Percentiles rank a stretch among this genome's conserved stretches.
phyloP scores from a whole-genome alignment of 1,284 basidiomycete genomes.

The Marasmius sp. region DNA sequence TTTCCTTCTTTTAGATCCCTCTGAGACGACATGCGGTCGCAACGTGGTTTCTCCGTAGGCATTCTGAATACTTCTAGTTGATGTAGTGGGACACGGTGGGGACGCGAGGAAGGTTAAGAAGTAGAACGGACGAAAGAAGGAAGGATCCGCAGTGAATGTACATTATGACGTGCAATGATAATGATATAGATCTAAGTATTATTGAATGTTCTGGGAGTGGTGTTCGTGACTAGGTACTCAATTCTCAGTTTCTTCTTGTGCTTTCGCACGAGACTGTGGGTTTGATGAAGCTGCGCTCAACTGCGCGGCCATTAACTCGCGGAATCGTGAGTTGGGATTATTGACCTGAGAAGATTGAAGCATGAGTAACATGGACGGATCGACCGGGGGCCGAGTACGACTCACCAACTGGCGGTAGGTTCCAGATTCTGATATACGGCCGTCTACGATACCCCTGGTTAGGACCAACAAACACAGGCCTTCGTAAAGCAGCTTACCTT shows the following conservation, averaged over 20 bases:
- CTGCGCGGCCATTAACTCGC: conserved; percentile 82
- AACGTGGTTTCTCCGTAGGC: background rate
- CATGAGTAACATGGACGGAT: conserved; percentile 2
- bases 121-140: background rate
- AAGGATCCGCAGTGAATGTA: background rate
- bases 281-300: conserved; percentile 50
- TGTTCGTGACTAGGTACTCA: background rate
- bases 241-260: background rate
- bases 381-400: background rate
- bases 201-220: background rate
- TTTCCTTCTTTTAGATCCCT: background rate
- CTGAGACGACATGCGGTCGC: background rate
- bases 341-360: conserved; percentile 44
- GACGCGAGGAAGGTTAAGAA: background rate
- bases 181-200: background rate
- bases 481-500: conserved; percentile 47
- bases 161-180: background rate
- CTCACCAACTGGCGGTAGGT: conserved; percentile 78
- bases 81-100: background rate
- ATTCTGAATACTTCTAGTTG: background rate
- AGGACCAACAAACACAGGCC: background rate
- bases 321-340: conserved; percentile 69
- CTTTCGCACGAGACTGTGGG: conserved; percentile 9
- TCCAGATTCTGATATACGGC: conserved; percentile 81
- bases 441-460: conserved; percentile 44